A percentile compares a stretch with the other conserved stretches of the same genome.
Conservation (phyloP, 2,329 filamentous ascomycete genomes). For the Botryosphaeria dothidea region DNA sequence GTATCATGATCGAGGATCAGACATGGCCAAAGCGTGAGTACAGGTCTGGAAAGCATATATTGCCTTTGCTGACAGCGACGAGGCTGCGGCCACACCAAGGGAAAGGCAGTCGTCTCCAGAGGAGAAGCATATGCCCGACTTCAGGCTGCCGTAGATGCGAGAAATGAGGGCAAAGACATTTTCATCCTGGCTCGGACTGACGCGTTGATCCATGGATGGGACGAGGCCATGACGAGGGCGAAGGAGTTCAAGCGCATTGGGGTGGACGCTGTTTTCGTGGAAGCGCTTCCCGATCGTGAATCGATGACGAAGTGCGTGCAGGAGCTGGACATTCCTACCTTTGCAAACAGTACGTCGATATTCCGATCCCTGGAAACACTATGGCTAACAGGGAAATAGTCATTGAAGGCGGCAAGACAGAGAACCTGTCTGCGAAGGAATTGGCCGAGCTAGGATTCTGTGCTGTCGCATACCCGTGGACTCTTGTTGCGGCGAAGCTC, state of each 20-base stretch:
- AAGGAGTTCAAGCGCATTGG: slow-evolving; percentile 46
- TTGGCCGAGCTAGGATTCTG: slow-evolving; percentile 43
- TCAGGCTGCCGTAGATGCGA: slow-evolving; percentile 49
- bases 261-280: slow-evolving; percentile 48
- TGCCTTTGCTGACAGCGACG: neutral
- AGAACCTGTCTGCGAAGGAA: slow-evolving; percentile 43
- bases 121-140: slow-evolving; percentile 50
- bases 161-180: slow-evolving; percentile 48
- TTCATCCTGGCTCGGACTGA: slow-evolving; percentile 51
- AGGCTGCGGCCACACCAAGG: slow-evolving; percentile 51
- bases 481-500: slow-evolving; percentile 46
- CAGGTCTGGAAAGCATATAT: neutral
- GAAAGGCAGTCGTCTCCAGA: slow-evolving; percentile 48
- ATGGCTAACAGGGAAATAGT: slow-evolving; percentile 20
- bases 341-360: slow-evolving; percentile 40
- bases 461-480: slow-evolving; percentile 48
- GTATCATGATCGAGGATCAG: slow-evolving; percentile 50
- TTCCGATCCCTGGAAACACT: too few species aligned
- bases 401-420: slow-evolving; percentile 45
- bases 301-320: slow-evolving; percentile 40
- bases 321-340: slow-evolving; percentile 41
- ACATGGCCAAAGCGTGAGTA: slow-evolving; percentile 50
- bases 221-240: slow-evolving; percentile 47
- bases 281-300: slow-evolving; percentile 47
- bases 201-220: slow-evolving; percentile 44